Evolutionary conservation across 169 alveolate genomes (phyloP).

Genomic region (Eimeria sp.): DNA sequence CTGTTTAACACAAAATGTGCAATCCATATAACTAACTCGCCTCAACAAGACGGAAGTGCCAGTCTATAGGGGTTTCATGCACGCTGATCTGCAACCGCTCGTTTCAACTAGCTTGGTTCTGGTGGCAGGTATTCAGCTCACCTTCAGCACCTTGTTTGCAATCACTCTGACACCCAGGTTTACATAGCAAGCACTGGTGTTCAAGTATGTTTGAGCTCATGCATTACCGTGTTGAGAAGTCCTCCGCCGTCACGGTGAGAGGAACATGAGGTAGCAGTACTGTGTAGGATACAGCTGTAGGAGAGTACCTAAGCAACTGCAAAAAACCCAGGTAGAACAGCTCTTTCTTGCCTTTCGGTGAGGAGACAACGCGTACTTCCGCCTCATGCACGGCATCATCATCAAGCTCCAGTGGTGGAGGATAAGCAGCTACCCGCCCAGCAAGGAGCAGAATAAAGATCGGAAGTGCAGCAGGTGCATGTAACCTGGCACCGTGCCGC

Average conservation of each 20-base stretch:
- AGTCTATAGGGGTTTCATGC: conserved; percentile 21
- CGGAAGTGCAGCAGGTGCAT: background rate
- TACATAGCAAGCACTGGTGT: background rate
- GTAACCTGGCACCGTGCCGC: background rate
- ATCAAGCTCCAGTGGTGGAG: conserved; percentile 45
- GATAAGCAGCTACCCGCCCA: conserved; percentile 11
- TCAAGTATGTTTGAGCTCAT: background rate
- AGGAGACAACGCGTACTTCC: conserved; percentile 34
- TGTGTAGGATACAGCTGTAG: conserved; percentile 49
- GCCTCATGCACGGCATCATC: conserved; percentile 50
- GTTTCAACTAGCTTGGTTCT: background rate
- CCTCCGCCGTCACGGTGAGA: conserved; percentile 58
- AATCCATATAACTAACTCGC: background rate
- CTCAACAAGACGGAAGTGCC: conserved; percentile 67
- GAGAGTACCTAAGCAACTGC: background rate
- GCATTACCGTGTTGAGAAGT: conserved; percentile 62
- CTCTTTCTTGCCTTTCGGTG: conserved; percentile 49
- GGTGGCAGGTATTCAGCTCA: background rate
- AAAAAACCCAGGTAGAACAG: background rate
- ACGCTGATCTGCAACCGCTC: background rate
- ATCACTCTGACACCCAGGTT: conserved; percentile 21
- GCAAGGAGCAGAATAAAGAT: background rate
- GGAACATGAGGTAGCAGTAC: conserved; percentile 44
- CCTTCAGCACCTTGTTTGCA: conserved; percentile 65
- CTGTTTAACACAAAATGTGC: background rate